These are phyloP conservation scores for Colletotrichum chlorophyti DNA, from an alignment of 2,329 filamentous ascomycete genomes.

Conservation along the genomic window DNA sequence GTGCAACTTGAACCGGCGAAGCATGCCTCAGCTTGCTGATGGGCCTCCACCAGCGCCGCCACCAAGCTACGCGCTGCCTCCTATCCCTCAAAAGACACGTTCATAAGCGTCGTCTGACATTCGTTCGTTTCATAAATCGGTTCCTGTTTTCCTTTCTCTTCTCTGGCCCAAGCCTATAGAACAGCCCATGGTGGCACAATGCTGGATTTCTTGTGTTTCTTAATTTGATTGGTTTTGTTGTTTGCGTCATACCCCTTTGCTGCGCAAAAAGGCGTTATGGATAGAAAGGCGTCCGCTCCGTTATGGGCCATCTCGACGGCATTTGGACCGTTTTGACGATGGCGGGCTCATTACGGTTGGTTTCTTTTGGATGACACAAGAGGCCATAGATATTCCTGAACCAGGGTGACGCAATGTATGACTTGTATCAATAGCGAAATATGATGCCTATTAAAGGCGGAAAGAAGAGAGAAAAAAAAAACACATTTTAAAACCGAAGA, in stretches of 20 bases:
- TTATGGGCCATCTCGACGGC: conserved; percentile 12
- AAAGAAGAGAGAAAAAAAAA: not conserved
- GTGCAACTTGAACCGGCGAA: conserved; percentile 46
- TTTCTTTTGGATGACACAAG: conserved; percentile 10
- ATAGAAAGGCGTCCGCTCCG: conserved; percentile 10
- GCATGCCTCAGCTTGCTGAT: conserved; percentile 57
- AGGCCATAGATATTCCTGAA: conserved; percentile 9
- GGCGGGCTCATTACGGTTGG: conserved; percentile 9
- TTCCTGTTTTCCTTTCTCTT: not conserved
- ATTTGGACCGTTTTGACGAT: conserved; percentile 15
- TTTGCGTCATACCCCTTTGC: conserved; percentile 29
- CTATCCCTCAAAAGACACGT: conserved; percentile 46
- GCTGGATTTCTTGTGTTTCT: conserved; percentile 9
- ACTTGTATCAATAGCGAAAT: conserved; percentile 2
- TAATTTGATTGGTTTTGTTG: conserved; percentile 2
- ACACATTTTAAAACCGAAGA: not conserved
- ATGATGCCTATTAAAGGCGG: not conserved
- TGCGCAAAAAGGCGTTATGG: conserved; percentile 27
- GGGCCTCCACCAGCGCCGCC: conserved; percentile 62
- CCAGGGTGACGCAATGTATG: conserved; percentile 15
- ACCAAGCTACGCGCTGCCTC: conserved; percentile 61
- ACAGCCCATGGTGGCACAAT: conserved; percentile 3
- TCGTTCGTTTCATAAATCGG: not conserved
- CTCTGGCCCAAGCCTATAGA: not conserved
- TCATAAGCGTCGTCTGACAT: not conserved